Base-by-base conservation (phyloP, 768 basidiomycete genomes). In the Suillus subaureus region DNA sequence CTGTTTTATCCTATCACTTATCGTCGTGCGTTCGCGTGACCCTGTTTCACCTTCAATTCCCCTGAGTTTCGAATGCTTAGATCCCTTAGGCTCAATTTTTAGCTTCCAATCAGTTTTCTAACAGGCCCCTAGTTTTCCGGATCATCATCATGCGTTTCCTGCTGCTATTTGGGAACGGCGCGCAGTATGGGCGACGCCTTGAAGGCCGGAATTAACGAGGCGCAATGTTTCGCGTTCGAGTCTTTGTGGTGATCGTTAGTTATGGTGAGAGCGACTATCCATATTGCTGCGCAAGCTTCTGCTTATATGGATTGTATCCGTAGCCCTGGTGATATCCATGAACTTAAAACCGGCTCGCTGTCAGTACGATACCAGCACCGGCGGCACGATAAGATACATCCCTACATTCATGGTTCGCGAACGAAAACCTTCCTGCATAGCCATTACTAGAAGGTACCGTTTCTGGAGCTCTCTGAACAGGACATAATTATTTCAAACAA, bases 161-260 rank as follows among this genome's bases (percentile, higher is more conserved):
- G 74, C 92, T 94, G 74, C 94, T 95, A 39, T 82, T 76, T 39
- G 85, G 85, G 75, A 94, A 93, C 9, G 87, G 67, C 15, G 83
- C 82, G 31, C 90, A 85, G 77, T 96, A 90, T 67, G 91, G n/a
- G 93, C 33, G 93, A 77, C 2, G 77, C 77, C 51, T 84, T 76
- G 66, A 93, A 62, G 79, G 35, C 35, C 73, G 4, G 85, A 84
- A 40, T 63, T 68, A 28, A 75, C 67, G 54, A 85, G 70, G n/a
- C 86, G 86, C 64, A 72, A 66, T 67, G 68, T 66, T n/a, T 31
- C 33, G 45, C 4, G 39, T 40, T 40, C 13, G 42, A 43, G 18
- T 9, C 18, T 39, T 12, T n/a, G 68, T 66, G 70, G 76, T 74
- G 56, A 23, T 37, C n/a, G 11, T 64, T 28, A 26, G 11, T 13